Base-by-base conservation (phyloP, 208 protist species). In the Histomonas meleagridis region DNA sequence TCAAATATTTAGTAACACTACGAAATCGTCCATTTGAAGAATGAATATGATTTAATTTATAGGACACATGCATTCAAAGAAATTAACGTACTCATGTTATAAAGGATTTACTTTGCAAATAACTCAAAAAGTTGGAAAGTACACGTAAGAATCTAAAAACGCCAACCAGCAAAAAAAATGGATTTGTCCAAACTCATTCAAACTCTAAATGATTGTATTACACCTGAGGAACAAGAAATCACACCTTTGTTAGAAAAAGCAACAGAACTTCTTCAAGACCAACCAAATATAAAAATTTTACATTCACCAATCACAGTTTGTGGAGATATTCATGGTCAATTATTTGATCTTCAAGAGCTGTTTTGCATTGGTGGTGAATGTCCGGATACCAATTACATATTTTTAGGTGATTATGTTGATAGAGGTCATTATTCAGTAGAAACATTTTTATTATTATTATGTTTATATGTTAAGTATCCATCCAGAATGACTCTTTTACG, bases 381-480 rank as follows among this genome's bases (percentile, higher is more conserved):
- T 21, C 97, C 97, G 49, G 96, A 98, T 93, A 98, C 97, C 23
- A 99, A 99, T 92, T 99, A 98, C 92, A 95, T 99, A 18, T 99
- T 99, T 94, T 96, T 99, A 26, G 94, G 93, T 38, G 92, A 93
- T 91, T 93, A 91, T 62, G 92, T 93, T 16, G 92, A 93, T 76
- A 9, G 92, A 78, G 92, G 92, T 46, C 69, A 91, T 69, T 92
- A 94, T 70, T 92, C 90, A 14, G 95, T 98, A 12, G 96, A 98
- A 93, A 97, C 96, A n/a, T 95, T 98, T 78, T 97, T 96, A 62
- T 93, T 98, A 76, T 93, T 98, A 43, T 90, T 98, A 23, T 93
- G 97, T 21, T 96, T 98, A 69, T 98, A 94, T 60, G 91, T 92
- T 18, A 57, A 76, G 14, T 98, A 97, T 53, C 96, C 96, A 49